phyloP scores from a whole-genome alignment of 306 rosid genomes.

The Quillaja saponaria region DNA sequence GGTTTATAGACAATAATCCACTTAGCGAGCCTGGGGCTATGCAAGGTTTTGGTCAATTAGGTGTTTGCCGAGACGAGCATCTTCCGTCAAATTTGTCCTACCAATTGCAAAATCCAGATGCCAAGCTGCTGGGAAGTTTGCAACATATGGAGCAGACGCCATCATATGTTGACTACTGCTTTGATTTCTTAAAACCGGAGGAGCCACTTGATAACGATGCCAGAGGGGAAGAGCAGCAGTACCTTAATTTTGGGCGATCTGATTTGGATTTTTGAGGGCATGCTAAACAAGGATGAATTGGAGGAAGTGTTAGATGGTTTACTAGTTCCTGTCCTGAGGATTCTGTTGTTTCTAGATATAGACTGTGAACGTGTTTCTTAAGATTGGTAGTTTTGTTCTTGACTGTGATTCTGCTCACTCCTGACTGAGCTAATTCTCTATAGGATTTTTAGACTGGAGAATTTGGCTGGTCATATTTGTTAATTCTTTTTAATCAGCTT shows the following conservation, averaged over 20 bases:
- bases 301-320: constrained; percentile 7
- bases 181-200: constrained; percentile 58
- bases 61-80: constrained; percentile 13
- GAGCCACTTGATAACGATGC: constrained; percentile 36
- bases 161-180: constrained; percentile 46
- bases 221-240: constrained; percentile 35
- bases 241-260: constrained; percentile 31
- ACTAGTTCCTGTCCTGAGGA: constrained; percentile 3
- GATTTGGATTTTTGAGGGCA: constrained; percentile 31
- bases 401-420: background rate
- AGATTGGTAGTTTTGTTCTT: background rate
- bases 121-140: constrained; percentile 66
- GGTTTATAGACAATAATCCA: constrained; percentile 39
- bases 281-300: background rate
- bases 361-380: background rate
- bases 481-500: background rate
- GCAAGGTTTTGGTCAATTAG: constrained; percentile 31
- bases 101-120: constrained; percentile 61
- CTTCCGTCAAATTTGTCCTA: constrained; percentile 42
- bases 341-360: constrained; percentile 10
- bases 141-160: constrained; percentile 55
- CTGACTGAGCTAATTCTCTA: constrained; percentile 51
- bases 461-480: constrained; percentile 43
- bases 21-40: constrained; percentile 24
- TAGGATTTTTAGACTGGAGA: constrained; percentile 55